A percentile compares a stretch with the other conserved stretches of the same genome.
Evolutionary conservation across 2,329 filamentous ascomycete genomes (phyloP).

Genomic region (Epichloe elymi): DNA sequence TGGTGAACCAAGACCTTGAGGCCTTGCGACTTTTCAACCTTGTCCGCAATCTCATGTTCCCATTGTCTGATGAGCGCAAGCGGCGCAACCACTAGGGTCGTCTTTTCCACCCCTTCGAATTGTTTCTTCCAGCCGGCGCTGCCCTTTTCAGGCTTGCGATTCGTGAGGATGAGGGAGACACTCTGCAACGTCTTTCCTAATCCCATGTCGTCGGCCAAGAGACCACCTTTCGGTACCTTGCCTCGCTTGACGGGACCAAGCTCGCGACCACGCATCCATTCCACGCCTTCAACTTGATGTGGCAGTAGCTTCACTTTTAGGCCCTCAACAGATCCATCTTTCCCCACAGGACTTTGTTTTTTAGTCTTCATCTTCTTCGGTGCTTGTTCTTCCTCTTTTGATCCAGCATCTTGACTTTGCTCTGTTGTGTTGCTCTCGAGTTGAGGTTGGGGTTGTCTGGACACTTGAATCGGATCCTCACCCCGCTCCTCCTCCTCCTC

Average conservation of each 20-base stretch:
- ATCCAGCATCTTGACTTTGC: conserved; percentile 11
- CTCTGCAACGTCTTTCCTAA: conserved; percentile 94
- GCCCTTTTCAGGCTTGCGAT: conserved; percentile 52
- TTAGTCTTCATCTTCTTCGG: conserved; percentile 12
- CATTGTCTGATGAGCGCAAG: conserved; percentile 92
- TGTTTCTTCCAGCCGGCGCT: conserved; percentile 52
- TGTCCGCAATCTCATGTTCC: conserved; percentile 84
- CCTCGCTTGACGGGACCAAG: conserved; percentile 73
- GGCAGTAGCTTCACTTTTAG: conserved; percentile 79
- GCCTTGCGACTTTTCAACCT: conserved; percentile 54
- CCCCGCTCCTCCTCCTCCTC: background rate
- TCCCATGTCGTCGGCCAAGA: conserved; percentile 95
- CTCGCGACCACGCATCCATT: conserved; percentile 92
- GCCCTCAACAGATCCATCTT: conserved; percentile 53
- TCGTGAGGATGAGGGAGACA: conserved; percentile 74
- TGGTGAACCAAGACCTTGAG: conserved; percentile 84
- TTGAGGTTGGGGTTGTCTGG: background rate
- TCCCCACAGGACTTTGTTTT: conserved; percentile 14
- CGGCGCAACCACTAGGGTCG: conserved; percentile 84
- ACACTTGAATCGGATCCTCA: background rate
- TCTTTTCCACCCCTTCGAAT: conserved; percentile 56
- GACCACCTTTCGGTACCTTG: conserved; percentile 76
- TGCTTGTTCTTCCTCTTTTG: background rate
- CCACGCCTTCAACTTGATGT: conserved; percentile 86
- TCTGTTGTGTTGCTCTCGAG: conserved; percentile 2